Evolutionary conservation across 169 alveolate species (phyloP), one percentile per base, ranked within the genome.

Genomic region (Plasmodium blacklocki): DNA sequence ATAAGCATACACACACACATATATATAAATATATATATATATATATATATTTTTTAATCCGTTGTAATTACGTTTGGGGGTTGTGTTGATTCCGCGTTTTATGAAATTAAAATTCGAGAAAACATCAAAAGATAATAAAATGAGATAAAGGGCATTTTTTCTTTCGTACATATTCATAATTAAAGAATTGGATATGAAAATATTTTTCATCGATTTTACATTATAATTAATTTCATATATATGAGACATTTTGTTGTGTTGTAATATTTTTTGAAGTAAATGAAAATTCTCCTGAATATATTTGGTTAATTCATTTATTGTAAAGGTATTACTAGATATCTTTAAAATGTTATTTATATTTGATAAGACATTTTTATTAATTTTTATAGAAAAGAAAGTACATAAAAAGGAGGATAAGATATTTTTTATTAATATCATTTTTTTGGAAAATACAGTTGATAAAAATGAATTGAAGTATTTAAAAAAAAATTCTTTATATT

Each of bases 321-420:
- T 67, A 26, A 23, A 12, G 12, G 23, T 54, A 5, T 23, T 68
- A 2, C 23, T 56, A 11, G 72, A 60, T 3, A 68, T 67, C 56
- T 83, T 56, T 29, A 83, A 68, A 21, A 83, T 60, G 15, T 67
- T 67, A 29, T 72, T 62, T 19, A 68, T 67, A 12, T 56, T 62
- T 5, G 74, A 83, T 15, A 73, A 60, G 3, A 1, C 59, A 62
- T 68, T 83, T 56, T 73, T 83, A 43, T 39, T 21, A 26, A 59
- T 56, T 54, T 52, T 29, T 32, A 39, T 26, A 2, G 63, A 54
- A 29, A 83, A 83, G 15, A 83, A 54, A 1, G 32, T 67, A 15
- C 43, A 54, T 15, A 83, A 43, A 83, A 83, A 67, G n/a, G 85
- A 83, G 19, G 9, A 23, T 9, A 83, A 8, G 74, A 83, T 68